Evolutionary conservation across 768 basidiomycete genomes (phyloP), one percentile per base, ranked within the genome.

Genomic region (Tricholoma hemisulphureum): DNA sequence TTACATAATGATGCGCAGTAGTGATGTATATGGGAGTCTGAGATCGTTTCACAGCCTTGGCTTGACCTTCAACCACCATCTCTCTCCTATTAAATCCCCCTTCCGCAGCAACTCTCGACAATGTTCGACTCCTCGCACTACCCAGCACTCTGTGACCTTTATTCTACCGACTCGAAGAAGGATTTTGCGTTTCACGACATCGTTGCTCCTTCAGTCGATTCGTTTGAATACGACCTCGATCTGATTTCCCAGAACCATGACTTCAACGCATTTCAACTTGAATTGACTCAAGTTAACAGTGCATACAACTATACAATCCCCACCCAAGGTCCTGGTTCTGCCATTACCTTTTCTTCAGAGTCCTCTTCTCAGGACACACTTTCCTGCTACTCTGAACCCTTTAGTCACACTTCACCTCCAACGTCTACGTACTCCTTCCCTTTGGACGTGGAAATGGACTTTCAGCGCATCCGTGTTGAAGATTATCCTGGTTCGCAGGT

Each of bases 151-250:
- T 54, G 56, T 28, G 59, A 63, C 48, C 37, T 60, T 28, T 61
- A 59, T 23, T 28, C 28, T 48, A 46, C 49, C 24, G 62, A 61
- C 49, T 29, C 32, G 16, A 59, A 64, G 51, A 61, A 81, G 45
- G 83, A 84, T 73, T 87, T 87, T 77, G 79, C 83, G 69, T 86
- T 87, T 74, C 83, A 84, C 66, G 89, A 90, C 75, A 81, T 89
- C 73, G 78, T 85, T 65, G 88, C 87, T 53, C 89, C 90, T 43
- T 83, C 88, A 67, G 87, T 89, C 60, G 90, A 92, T 78, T 80
- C 85, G 61, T 93, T 93, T 76, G 91, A 93, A 70, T 82, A 82
- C 52, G 91, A 93, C 74, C 82, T 93, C 66, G 91, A 91, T 74
- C 83, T 90, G 65, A 83, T 83, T 65, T 84, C 81, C 43, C 82